phyloP scores from a whole-genome alignment of 2,329 filamentous ascomycete genomes.

The Sporothrix inflata region DNA sequence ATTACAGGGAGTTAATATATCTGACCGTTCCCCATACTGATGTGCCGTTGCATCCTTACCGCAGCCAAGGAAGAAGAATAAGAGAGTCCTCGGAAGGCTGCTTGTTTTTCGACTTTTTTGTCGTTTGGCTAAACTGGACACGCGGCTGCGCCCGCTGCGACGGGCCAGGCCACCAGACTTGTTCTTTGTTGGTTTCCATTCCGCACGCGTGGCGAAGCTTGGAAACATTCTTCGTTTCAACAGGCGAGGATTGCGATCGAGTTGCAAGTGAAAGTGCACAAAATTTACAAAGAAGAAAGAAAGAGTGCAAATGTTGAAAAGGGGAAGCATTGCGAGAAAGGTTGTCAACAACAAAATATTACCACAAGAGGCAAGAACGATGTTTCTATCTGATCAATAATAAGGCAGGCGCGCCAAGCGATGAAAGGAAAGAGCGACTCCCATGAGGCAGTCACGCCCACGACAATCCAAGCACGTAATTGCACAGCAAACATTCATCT shows the following conservation, averaged over 20 bases:
- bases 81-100: neutral
- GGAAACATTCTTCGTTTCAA: neutral
- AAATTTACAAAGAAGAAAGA: neutral
- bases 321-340: neutral
- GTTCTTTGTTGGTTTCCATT: neutral
- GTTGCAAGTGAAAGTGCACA: neutral
- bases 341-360: neutral
- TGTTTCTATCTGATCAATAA: neutral
- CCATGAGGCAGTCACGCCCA: neutral
- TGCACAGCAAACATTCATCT: no score
- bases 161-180: neutral
- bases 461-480: no score
- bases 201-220: neutral
- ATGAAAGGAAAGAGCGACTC: neutral
- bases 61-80: neutral
- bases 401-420: neutral
- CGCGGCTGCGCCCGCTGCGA: neutral
- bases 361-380: neutral
- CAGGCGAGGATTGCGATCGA: neutral
- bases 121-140: neutral
- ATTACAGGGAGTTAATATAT: neutral
- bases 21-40: neutral
- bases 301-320: neutral
- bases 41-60: constrained; percentile 19
- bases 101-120: neutral